Percentiles rank a stretch among this genome's conserved stretches.
These are phyloP conservation scores for Talaromyces verruculosus DNA, from an alignment of 2,329 filamentous ascomycete species.

Conservation along the genomic window DNA sequence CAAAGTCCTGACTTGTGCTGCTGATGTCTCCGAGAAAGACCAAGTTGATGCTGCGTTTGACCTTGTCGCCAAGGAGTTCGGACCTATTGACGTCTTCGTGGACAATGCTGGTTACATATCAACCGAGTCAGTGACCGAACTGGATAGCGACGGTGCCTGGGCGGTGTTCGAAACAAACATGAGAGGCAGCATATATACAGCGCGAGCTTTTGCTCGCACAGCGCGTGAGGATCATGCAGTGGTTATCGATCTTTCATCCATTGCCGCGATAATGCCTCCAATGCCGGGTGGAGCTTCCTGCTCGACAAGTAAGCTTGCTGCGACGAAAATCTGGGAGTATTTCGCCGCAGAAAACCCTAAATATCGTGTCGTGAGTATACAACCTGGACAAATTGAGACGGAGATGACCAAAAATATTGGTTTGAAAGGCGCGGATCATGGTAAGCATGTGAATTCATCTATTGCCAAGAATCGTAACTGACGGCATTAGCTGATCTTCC, in stretches of 20 bases:
- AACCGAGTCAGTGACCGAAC: not conserved
- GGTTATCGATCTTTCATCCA: not conserved
- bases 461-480: not conserved
- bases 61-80: not conserved
- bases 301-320: not conserved
- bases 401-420: conserved; percentile 6
- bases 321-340: not conserved
- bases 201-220: not conserved
- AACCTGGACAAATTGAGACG: not conserved
- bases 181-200: not conserved
- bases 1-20: not conserved
- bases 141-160: not conserved
- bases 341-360: not conserved
- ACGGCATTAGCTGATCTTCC: not conserved
- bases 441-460: not conserved
- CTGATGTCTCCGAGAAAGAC: not conserved
- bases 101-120: not conserved
- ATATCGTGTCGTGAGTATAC: not conserved
- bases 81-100: not conserved
- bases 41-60: not conserved
- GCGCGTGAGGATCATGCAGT: not conserved
- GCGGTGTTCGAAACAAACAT: not conserved
- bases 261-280: not conserved
- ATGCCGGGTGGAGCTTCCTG: not conserved
- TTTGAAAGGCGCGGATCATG: not conserved